These are phyloP conservation scores for Xylaria flabelliformis DNA, from an alignment of 495 filamentous ascomycete genomes.

Conservation along the genomic window DNA sequence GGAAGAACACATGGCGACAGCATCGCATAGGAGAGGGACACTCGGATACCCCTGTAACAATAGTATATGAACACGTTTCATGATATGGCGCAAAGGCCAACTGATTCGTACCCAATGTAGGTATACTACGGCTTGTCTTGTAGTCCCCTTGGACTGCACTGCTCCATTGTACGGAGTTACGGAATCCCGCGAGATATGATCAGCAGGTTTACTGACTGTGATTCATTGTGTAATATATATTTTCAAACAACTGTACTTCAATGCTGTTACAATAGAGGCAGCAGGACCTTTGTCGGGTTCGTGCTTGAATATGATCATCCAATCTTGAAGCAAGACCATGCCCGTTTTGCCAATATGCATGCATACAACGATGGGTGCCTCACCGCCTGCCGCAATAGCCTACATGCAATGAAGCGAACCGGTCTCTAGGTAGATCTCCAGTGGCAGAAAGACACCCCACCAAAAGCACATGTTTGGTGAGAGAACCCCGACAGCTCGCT, in stretches of 20 bases:
- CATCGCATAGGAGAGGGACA: background rate
- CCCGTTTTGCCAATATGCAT: background rate
- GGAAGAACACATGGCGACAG: background rate
- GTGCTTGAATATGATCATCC: background rate
- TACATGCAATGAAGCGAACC: background rate
- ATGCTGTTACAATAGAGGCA: background rate
- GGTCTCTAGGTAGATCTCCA: background rate
- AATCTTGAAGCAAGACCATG: background rate
- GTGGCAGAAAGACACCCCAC: constrained; percentile 17
- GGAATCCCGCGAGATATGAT: background rate
- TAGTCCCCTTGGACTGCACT: background rate
- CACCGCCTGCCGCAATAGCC: constrained; percentile 1
- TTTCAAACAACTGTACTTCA: background rate
- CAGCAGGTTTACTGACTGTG: background rate
- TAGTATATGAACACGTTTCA: background rate
- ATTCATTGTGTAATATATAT: background rate
- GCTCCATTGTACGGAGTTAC: background rate
- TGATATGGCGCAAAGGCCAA: background rate
- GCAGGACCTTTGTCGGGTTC: background rate
- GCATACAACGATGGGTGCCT: background rate
- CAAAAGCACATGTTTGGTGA: background rate
- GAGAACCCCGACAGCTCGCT: background rate
- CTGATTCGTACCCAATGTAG: background rate
- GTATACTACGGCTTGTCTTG: background rate
- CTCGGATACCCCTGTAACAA: background rate